Base-by-base conservation (phyloP, 2,329 filamentous ascomycete genomes). In the Xylariaceae sp. region DNA sequence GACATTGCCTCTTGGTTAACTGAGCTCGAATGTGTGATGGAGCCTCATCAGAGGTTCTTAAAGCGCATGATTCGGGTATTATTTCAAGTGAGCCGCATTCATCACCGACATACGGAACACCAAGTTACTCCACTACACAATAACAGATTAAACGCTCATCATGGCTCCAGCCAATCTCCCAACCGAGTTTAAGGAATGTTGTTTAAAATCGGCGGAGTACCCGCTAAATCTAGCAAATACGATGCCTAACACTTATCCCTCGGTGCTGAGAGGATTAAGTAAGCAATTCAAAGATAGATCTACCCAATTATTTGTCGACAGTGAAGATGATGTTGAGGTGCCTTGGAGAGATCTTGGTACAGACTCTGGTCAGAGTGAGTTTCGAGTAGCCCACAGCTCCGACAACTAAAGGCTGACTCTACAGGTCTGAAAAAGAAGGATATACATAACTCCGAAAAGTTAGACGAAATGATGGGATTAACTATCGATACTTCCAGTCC, bases 381-480 rank as follows among this genome's bases (percentile, higher is more conserved):
- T 9, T 15, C 21, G 13, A n/a, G n/a, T 5, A 20, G 4, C 0
- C 21, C n/a, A 15, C 6, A 33, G 9, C 20, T 6, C 18, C 18
- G 3, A 29, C 6, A 23, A 7, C 41, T 32, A 24, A 1, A 32
- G 10, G 21, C 30, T 46, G 10, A 46, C 21, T 27, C 18, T 26
- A 26, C 8, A 46, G 44, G 30, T 13, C 24, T 47, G 3, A 21
- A 29, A 16, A 48, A 39, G 9, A 10, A 4, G 26, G 24, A 48
- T 20, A 32, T 48, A 18, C 35, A 16, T 1, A n/a, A 3, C 10
- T 16, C 24, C 18, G 20, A 16, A 4, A 24, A 40, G 13, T 9
- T 48, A 16, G 26, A 11, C 10, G 45, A 32, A 4, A 48, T 48
- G 45, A 40, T 40, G 33, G 5, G 8, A 3, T 40, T 40, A 32